These are phyloP conservation scores for Tagetes erecta DNA, from an alignment of 129 eudicot species.

Conservation along the genomic window DNA sequence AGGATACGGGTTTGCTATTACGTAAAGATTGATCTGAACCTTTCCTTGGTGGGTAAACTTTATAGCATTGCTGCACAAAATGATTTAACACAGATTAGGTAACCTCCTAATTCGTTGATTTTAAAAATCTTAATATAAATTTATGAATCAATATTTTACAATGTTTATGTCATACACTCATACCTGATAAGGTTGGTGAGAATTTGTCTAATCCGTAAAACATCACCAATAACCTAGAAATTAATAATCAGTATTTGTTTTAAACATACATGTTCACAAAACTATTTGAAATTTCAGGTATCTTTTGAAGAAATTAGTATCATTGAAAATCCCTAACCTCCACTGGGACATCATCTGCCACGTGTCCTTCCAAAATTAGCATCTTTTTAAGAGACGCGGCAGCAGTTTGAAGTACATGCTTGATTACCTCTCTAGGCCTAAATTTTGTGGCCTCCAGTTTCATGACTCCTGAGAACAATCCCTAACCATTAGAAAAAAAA, in stretches of 20 bases:
- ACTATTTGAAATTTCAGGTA: not conserved
- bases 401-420: conserved; percentile 94
- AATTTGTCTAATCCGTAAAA: conserved; percentile 88
- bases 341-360: conserved; percentile 74
- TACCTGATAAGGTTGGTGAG: conserved; percentile 96
- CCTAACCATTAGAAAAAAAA: not conserved
- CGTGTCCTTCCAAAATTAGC: conserved; percentile 80
- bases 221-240: conserved; percentile 93
- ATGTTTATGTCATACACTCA: conserved; percentile 47
- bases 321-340: conserved; percentile 52
- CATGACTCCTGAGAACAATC: conserved; percentile 72
- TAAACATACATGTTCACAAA: not conserved
- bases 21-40: conserved; percentile 79
- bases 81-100: not conserved
- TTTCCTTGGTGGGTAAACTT: conserved; percentile 94
- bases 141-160: not conserved
- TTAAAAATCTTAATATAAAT: not conserved
- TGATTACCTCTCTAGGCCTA: conserved; percentile 96
- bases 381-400: conserved; percentile 82
- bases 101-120: not conserved
- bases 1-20: conserved; percentile 51
- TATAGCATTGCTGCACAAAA: conserved; percentile 75
- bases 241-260: conserved; percentile 3
- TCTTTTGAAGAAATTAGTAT: not conserved
- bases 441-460: conserved; percentile 91